Evolutionary conservation across 2,329 filamentous ascomycete species (phyloP).

Genomic region (Uncinocarpus reesii): DNA sequence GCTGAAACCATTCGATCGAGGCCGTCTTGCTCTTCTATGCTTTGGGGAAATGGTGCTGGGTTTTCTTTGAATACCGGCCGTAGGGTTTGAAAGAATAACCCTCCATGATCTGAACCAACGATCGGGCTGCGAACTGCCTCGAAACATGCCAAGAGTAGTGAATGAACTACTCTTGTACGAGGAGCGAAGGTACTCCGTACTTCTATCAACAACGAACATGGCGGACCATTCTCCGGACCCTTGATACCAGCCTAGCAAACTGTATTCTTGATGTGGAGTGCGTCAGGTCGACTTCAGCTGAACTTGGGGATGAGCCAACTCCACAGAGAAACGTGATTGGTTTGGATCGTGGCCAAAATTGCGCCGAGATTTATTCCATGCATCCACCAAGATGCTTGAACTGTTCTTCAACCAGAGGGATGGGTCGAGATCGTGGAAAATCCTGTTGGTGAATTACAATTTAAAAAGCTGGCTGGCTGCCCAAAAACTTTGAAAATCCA

Average conservation of each 20-base stretch:
- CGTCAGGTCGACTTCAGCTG: conserved; percentile 3
- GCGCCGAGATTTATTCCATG: background rate
- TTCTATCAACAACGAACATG: no score
- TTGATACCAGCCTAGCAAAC: background rate
- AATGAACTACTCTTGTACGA: no score
- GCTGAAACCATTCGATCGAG: background rate
- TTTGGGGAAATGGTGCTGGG: no score
- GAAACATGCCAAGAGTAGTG: no score
- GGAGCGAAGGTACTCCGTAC: no score
- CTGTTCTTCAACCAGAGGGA: background rate
- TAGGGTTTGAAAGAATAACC: background rate
- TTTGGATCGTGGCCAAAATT: background rate
- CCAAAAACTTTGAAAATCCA: conserved; percentile 1
- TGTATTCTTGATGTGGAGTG: background rate
- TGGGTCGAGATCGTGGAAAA: background rate
- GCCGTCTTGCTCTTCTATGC: no score
- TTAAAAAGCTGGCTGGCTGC: background rate
- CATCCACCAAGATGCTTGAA: conserved; percentile 5
- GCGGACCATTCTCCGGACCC: background rate
- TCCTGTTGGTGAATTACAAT: background rate
- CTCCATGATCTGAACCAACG: background rate
- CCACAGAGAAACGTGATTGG: background rate
- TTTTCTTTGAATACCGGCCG: background rate
- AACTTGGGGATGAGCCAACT: background rate
- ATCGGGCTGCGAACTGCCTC: background rate